Conservation (phyloP, 208 protist genomes). For the Naegleria lovaniensis region DNA sequence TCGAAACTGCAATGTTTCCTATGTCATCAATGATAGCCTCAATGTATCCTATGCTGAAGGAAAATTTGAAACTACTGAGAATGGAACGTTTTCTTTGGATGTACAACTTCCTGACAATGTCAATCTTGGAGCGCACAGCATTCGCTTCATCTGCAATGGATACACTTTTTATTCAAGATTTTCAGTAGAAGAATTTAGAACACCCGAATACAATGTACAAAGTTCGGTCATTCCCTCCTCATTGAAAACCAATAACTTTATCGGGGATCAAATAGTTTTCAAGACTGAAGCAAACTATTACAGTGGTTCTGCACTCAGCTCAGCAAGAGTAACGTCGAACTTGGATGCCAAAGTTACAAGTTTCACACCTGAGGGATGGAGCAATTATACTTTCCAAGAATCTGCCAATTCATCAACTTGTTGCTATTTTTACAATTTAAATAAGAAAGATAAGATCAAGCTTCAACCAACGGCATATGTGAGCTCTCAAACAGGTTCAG, state of each 20-base stretch:
- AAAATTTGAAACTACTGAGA: not conserved
- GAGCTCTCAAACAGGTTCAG: not conserved
- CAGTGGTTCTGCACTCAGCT: not conserved
- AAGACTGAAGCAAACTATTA: not conserved
- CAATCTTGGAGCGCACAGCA: not conserved
- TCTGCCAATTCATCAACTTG: not conserved
- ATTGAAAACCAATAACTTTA: not conserved
- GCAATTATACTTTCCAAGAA: not conserved
- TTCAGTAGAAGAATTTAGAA: slow-evolving; percentile 21
- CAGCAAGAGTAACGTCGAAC: not conserved
- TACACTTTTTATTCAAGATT: not conserved
- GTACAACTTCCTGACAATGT: not conserved
- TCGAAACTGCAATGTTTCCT: not conserved
- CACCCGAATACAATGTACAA: not conserved
- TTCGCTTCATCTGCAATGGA: not conserved
- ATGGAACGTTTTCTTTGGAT: not conserved
- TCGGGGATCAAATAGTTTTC: not conserved
- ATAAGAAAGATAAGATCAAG: not conserved
- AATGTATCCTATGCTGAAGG: not conserved
- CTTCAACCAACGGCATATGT: not conserved
- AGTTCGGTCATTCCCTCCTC: not conserved
- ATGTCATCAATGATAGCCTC: not conserved
- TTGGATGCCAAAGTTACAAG: not conserved
- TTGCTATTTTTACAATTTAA: not conserved
- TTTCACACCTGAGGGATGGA: not conserved